These are phyloP conservation scores for Pseudocercospora eumusae DNA, from an alignment of 2,329 filamentous ascomycete genomes.

Conservation along the genomic window DNA sequence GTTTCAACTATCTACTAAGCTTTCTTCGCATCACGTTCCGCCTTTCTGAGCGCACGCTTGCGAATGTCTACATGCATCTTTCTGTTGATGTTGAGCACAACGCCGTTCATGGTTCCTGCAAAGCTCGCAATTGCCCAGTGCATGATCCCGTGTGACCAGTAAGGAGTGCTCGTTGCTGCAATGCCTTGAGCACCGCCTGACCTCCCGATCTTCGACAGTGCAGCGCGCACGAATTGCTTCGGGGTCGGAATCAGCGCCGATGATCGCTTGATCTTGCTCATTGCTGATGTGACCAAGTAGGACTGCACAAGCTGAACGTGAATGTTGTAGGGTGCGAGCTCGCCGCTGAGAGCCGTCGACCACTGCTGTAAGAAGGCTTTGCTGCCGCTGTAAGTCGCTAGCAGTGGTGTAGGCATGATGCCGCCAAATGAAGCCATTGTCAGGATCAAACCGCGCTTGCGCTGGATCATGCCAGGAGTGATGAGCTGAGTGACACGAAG, in stretches of 20 bases:
- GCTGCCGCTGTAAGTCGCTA: slow-evolving; percentile 95
- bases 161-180: slow-evolving; percentile 84
- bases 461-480: slow-evolving; percentile 78
- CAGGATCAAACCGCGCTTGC: slow-evolving; percentile 83
- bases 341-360: slow-evolving; percentile 81
- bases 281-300: slow-evolving; percentile 91
- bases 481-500: slow-evolving; percentile 84
- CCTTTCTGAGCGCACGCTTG: slow-evolving; percentile 78
- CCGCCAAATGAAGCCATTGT: slow-evolving; percentile 98
- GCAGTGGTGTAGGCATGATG: slow-evolving; percentile 83
- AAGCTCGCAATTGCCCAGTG: slow-evolving; percentile 73
- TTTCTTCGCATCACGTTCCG: slow-evolving; percentile 78
- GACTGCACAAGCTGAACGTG: slow-evolving; percentile 89
- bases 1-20: slow-evolving; percentile 23
- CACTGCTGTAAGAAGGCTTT: slow-evolving; percentile 98
- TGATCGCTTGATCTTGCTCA: slow-evolving; percentile 89
- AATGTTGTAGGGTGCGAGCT: slow-evolving; percentile 77
- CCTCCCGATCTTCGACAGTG: slow-evolving; percentile 76
- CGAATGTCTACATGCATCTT: slow-evolving; percentile 81
- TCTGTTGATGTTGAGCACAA: slow-evolving; percentile 63
- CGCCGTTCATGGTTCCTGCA: slow-evolving; percentile 58
- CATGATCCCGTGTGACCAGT: slow-evolving; percentile 88
- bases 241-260: slow-evolving; percentile 78
- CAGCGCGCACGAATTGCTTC: slow-evolving; percentile 75
- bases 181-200: slow-evolving; percentile 76